A percentile compares a stretch with the other conserved stretches of the same genome.
Conservation (phyloP, 169 alveolate species). For the Cryptosporidium tyzzeri region DNA sequence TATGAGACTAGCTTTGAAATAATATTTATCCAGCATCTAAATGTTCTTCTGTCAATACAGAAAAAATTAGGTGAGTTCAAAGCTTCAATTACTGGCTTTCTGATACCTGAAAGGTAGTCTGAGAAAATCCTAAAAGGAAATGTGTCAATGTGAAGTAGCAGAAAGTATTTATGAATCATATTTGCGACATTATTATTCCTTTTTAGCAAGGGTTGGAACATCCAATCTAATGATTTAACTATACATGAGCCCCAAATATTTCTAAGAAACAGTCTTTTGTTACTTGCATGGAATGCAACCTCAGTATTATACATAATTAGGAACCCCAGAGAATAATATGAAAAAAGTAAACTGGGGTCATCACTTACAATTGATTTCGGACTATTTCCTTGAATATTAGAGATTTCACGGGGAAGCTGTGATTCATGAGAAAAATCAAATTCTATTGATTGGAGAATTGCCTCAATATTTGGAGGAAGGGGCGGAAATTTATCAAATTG, state of each 20-base stretch:
- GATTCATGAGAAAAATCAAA: slow-evolving; percentile 4
- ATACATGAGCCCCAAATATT: slow-evolving; percentile 45
- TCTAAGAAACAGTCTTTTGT: slow-evolving; percentile 27
- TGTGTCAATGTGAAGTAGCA: slow-evolving; percentile 59
- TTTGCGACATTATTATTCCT: slow-evolving; percentile 57
- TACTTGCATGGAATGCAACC: slow-evolving; percentile 17
- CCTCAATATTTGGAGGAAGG: slow-evolving; percentile 69
- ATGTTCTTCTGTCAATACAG: slow-evolving; percentile 76
- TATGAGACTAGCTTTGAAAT: slow-evolving; percentile 28
- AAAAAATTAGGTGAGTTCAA: slow-evolving; percentile 69
- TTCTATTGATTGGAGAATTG: slow-evolving; percentile 66
- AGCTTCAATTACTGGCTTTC: slow-evolving; percentile 73
- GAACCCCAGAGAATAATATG: slow-evolving; percentile 68
- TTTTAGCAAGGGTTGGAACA: slow-evolving; percentile 60
- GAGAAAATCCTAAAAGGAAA: slow-evolving; percentile 76
- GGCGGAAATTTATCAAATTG: slow-evolving; percentile 61
- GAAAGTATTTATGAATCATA: slow-evolving; percentile 64
- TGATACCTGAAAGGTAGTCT: slow-evolving; percentile 68
- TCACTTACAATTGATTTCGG: slow-evolving; percentile 66
- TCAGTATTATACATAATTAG: slow-evolving; percentile 69
- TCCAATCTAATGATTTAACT: slow-evolving; percentile 56
- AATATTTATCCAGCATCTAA: slow-evolving; percentile 69
- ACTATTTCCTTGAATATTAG: neutral
- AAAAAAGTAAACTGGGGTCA: slow-evolving; percentile 61
- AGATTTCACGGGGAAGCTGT: neutral